Base-by-base conservation (phyloP, 139 green algal genomes). In the Gonium pectorale region DNA sequence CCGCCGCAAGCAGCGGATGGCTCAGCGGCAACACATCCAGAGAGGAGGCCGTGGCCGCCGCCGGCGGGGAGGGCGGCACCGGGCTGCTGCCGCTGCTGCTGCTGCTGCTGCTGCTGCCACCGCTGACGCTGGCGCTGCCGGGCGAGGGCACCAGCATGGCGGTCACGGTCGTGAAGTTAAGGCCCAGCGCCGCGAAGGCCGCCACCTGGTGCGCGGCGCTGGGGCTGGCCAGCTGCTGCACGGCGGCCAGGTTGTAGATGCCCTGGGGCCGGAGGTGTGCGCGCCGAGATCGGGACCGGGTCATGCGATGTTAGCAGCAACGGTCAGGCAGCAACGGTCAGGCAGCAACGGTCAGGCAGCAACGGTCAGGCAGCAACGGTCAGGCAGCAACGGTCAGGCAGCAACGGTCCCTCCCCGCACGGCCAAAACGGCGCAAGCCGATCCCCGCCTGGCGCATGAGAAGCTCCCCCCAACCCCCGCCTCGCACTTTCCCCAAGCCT, bases 101-200 rank as follows among this genome's bases (percentile, higher is more conserved):
- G n/a, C n/a, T n/a, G n/a, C n/a, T n/a, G n/a, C n/a, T n/a, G n/a
- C n/a, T n/a, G n/a, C n/a, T n/a, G n/a, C n/a, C n/a, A n/a, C n/a
- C n/a, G n/a, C n/a, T n/a, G n/a, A n/a, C n/a, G n/a, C 29, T 78
- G 69, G 26, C 56, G 56, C 17, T n/a, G 35, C 9, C 35, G 64
- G 35, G 3, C 3, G 64, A 17, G 35, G 35, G 15, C 67, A 46
- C 37, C 22, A 54, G 19, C 37, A 74, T 59, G 40, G 24, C 46
- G 51, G 31, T 79, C 49, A 67, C 66, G 29, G 59, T 59, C n/a
- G 15, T 26, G 9, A 52, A 41, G 59, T 71, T 29, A 6, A 82
- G 75, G n/a, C 75, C 59, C 75, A 82, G 62, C 29, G 75, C 75
- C 2, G 40, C 22, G 75, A 82, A 82, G 59, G 75, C 75, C 6